Evolutionary conservation across 257 asterid species (phyloP).

Genomic region (Leonotis leonurus): DNA sequence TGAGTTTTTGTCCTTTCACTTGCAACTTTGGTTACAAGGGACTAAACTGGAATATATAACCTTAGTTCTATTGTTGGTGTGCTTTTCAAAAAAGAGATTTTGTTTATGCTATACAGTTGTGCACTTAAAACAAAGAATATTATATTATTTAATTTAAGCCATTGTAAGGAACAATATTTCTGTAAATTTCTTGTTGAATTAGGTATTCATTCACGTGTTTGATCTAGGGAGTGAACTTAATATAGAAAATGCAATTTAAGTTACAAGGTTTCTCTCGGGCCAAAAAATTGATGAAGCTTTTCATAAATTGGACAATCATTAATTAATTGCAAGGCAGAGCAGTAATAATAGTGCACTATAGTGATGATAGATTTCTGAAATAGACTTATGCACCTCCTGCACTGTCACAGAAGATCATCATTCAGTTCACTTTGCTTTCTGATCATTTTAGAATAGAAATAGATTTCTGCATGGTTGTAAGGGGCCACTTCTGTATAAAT

Average conservation of each 20-base stretch:
- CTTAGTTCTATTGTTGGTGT: neutral
- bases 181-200: neutral
- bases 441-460: no score
- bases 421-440: no score
- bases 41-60: neutral
- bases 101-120: neutral
- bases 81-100: neutral
- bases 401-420: no score
- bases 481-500: neutral
- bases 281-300: neutral
- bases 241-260: neutral
- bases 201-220: neutral
- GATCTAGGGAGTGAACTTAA: neutral
- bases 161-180: neutral
- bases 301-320: neutral
- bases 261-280: neutral
- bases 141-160: neutral
- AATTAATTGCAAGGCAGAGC: neutral
- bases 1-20: slow-evolving; percentile 19
- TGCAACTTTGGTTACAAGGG: neutral
- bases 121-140: neutral
- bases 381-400: no score
- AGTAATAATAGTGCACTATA: no score
- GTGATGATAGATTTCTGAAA: no score
- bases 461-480: no score